Evolutionary conservation across 169 alveolate species (phyloP), one percentile per base, ranked within the genome.

Genomic region (Neospora caninum): DNA sequence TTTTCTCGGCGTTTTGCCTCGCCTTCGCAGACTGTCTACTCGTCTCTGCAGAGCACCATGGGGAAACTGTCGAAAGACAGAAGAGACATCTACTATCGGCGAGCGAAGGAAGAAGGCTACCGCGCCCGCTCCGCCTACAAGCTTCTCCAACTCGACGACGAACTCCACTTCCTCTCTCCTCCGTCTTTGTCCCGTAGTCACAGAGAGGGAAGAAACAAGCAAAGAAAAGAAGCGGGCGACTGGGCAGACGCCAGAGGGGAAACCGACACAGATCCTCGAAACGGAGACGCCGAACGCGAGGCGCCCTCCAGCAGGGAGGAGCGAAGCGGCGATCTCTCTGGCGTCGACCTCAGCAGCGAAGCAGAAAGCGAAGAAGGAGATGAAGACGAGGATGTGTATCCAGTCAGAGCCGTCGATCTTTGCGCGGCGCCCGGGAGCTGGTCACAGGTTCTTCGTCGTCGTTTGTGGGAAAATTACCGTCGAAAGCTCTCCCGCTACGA

Each of bases 371-470:
- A 42, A 36, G 58, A 78, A 38, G 45, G 18, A 13, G 67, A 41
- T 6, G 67, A 82, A 82, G 89, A 41, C 9, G 89, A 82, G 39
- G 58, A 39, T 25, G 34, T 18, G 27, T 69, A 58, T 78, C 92
- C 96, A 25, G 98, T 73, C 43, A 36, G 99, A 93, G 99, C 98
- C 45, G 99, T 99, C 34, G 99, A 99, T 95, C 95, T 99, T 88
- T 99, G 99, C 95, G 99, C 99, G 13, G 99, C 99, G 1, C 99
- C 99, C 0, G 99, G 99, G 27, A 98, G 99, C 94, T 99, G 99
- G 99, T 97, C 99, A 10, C 99, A 99, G 96, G 99, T 99, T 91
- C 95, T 94, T 69, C 95, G 93, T 53, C 87, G 94, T 54, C 94
- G 94, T 54, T 82, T 93, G 34, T 91, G 92, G 91, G 29, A 64